Conservation (phyloP, 2,329 filamentous ascomycete species). For the Chrysoporthe cubensis region DNA sequence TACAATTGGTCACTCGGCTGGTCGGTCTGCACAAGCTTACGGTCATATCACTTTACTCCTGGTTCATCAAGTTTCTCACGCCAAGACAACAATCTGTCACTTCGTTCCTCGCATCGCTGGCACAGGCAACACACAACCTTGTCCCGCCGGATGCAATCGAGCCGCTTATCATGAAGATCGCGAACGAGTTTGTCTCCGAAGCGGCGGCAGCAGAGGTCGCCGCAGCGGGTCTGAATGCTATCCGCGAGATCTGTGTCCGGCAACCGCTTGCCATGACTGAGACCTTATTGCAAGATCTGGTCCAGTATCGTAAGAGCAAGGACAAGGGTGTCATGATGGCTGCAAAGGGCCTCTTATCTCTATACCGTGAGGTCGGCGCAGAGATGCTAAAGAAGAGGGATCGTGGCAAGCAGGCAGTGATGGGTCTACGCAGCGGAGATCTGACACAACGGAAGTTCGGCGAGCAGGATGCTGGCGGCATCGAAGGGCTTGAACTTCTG, state of each 20-base stretch:
- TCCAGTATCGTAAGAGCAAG: slow-evolving; percentile 95
- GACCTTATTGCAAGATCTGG: slow-evolving; percentile 91
- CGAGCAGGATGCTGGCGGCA: slow-evolving; percentile 77
- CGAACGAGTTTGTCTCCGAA: slow-evolving; percentile 97
- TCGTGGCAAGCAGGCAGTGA: slow-evolving; percentile 86
- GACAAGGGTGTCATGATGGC: slow-evolving; percentile 99
- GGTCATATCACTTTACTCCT: slow-evolving; percentile 89
- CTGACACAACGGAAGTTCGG: slow-evolving; percentile 79
- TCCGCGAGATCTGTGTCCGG: slow-evolving; percentile 88
- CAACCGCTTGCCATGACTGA: slow-evolving; percentile 97
- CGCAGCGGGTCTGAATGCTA: slow-evolving; percentile 89
- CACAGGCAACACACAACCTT: slow-evolving; percentile 87
- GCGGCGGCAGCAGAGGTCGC: slow-evolving; percentile 89
- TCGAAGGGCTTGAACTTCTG: slow-evolving; percentile 89
- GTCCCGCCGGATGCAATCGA: slow-evolving; percentile 93
- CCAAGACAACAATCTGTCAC: slow-evolving; percentile 89
- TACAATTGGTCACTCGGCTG: slow-evolving; percentile 88
- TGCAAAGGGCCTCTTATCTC: slow-evolving; percentile 83
- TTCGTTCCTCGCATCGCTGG: slow-evolving; percentile 87
- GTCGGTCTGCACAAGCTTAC: slow-evolving; percentile 93
- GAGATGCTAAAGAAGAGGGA: slow-evolving; percentile 89
- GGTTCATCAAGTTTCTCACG: slow-evolving; percentile 91
- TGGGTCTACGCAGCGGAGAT: slow-evolving; percentile 75
- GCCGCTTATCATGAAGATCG: slow-evolving; percentile 90
- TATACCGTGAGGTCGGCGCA: slow-evolving; percentile 90